Evolutionary conservation across 169 alveolate species (phyloP), one percentile per base, ranked within the genome.

Genomic region (Eimeria praecox): DNA sequence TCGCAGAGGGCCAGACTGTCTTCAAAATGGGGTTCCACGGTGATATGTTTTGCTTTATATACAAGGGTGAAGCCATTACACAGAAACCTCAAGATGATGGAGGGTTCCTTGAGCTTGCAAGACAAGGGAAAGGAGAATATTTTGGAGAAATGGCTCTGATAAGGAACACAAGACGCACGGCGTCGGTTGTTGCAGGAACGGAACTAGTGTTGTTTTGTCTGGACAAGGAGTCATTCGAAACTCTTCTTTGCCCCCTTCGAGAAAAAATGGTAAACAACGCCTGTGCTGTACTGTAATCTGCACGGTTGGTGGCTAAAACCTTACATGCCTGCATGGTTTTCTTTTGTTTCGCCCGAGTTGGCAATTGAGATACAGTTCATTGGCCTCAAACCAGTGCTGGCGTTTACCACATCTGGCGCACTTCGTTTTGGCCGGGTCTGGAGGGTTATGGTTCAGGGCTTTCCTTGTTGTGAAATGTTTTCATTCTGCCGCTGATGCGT

Each of bases 71-170:
- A 69, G 90, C 91, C 5, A 82, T 78, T 82, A 94, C 91, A 54
- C 92, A 82, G 83, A 94, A 94, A 33, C 96, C 96, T 33, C 88
- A 90, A 46, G 95, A 90, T 71, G 88, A 71, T 71, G 95, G 87
- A 40, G 90, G 82, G 33, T 83, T 89, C 30, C 90, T 94, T 59
- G 96, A 94, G 71, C 96, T 94, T 16, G 96, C 92, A 59, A 59
- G 96, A 35, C 96, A 82, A 78, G 92, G 86, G 66, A 35, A 52
- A 49, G 96, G 96, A 85, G 98, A 96, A 90, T 97, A 97, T 78
- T 97, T 97, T 73, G 98, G 98, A 20, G 98, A 97, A 95, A 83
- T 93, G 89, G 95, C 96, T 20, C 86, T 97, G 33, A 97, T 97
- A 22, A 92, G 96, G 92, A 93, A 95, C 91, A 64, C 69, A 5